Percentiles rank a stretch among this genome's conserved stretches.
phyloP scores from a whole-genome alignment of 352 stramenopile genomes.

The Globisporangium iwayamae region DNA sequence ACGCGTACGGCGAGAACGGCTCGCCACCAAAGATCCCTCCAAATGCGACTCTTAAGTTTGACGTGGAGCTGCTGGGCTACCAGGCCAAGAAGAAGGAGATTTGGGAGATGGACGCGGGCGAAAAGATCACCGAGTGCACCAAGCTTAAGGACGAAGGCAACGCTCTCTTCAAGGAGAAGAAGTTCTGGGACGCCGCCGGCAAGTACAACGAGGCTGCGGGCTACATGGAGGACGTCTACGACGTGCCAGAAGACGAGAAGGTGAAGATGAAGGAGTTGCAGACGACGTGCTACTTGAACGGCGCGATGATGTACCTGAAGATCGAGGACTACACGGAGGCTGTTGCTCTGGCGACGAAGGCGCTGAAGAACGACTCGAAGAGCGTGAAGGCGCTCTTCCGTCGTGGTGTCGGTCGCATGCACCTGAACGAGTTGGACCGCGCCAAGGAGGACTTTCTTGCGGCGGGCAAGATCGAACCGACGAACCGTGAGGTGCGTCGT shows the following conservation, averaged over 20 bases:
- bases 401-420: slow-evolving; percentile 76
- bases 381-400: slow-evolving; percentile 88
- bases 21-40: slow-evolving; percentile 93
- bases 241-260: slow-evolving; percentile 84
- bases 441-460: slow-evolving; percentile 85
- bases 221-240: slow-evolving; percentile 88
- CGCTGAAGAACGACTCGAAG: slow-evolving; percentile 74
- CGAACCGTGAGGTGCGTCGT: slow-evolving; percentile 80
- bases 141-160: slow-evolving; percentile 91
- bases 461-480: slow-evolving; percentile 74
- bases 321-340: slow-evolving; percentile 86
- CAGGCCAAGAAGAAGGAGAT: slow-evolving; percentile 94
- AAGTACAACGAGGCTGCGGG: slow-evolving; percentile 78
- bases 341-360: slow-evolving; percentile 74
- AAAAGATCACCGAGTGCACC: slow-evolving; percentile 84
- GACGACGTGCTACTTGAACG: slow-evolving; percentile 91
- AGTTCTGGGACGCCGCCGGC: slow-evolving; percentile 84
- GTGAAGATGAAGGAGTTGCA: slow-evolving; percentile 83
- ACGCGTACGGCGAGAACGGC: slow-evolving; percentile 90
- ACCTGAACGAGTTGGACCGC: slow-evolving; percentile 82
- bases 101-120: slow-evolving; percentile 87
- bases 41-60: slow-evolving; percentile 94
- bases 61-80: slow-evolving; percentile 95
- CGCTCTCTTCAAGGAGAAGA: slow-evolving; percentile 89
- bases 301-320: slow-evolving; percentile 95